These are phyloP conservation scores for Nidularia sp. DNA, from an alignment of 768 basidiomycete genomes.

Conservation along the genomic window DNA sequence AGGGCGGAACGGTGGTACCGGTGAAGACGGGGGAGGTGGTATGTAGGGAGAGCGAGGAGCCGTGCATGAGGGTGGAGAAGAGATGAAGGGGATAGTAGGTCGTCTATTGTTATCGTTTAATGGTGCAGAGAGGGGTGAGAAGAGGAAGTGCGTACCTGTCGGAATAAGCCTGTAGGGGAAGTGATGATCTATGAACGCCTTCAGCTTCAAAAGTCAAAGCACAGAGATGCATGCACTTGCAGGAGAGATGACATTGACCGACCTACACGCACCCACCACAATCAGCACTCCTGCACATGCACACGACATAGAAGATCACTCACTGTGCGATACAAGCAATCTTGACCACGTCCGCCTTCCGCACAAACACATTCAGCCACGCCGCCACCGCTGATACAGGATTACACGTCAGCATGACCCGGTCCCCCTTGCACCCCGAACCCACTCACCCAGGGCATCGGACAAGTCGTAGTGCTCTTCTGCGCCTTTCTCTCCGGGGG, in stretches of 20 bases:
- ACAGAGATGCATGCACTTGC: too few relatives aligned
- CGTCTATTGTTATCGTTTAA: constrained; percentile 21
- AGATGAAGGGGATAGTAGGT: constrained; percentile 49
- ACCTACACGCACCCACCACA: constrained; percentile 12
- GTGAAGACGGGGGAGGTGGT: constrained; percentile 30
- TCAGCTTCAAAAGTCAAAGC: too few relatives aligned
- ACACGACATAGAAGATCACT: constrained; percentile 9
- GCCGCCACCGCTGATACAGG: constrained; percentile 44
- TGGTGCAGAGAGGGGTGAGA: constrained; percentile 1
- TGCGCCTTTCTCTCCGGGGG: constrained; percentile 43
- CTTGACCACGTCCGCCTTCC: constrained; percentile 54
- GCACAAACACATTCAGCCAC: constrained; percentile 59
- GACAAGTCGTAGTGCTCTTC: constrained; percentile 53
- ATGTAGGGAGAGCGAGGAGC: constrained; percentile 33
- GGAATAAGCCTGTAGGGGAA: constrained; percentile 36
- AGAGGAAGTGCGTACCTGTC: constrained; percentile 14
- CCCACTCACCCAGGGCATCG: constrained; percentile 36
- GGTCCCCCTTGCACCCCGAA: neutral
- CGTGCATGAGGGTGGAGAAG: constrained; percentile 55
- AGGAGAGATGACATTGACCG: constrained; percentile 45
- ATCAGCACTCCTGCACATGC: too few relatives aligned
- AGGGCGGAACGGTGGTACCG: constrained; percentile 48
- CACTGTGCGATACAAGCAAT: constrained; percentile 62
- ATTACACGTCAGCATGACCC: neutral
- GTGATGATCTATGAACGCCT: constrained; percentile 28